These are phyloP conservation scores for Trichoderma aggressivum DNA, from an alignment of 2,329 filamentous ascomycete species.

Conservation along the genomic window DNA sequence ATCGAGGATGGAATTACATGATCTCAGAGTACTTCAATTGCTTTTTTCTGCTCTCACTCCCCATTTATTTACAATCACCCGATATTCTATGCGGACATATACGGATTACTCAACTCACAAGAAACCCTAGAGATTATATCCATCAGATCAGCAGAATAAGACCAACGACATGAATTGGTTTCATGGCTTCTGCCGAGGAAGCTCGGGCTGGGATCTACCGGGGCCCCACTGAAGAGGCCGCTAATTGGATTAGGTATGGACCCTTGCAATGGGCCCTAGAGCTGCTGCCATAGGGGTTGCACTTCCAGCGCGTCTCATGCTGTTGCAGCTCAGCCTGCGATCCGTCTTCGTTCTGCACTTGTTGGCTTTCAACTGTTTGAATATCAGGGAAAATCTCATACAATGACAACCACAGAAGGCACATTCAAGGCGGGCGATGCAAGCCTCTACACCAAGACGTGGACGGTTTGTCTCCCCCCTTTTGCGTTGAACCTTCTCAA, in stretches of 20 bases:
- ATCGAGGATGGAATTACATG: background rate
- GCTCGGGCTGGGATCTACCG: background rate
- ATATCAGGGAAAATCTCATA: background rate
- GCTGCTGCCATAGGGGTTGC: background rate
- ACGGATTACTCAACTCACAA: background rate
- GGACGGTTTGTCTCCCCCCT: conserved; percentile 46
- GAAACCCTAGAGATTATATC: background rate
- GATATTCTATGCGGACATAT: no score
- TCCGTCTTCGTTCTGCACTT: background rate
- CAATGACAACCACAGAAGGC: conserved; percentile 47
- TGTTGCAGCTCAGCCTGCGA: background rate
- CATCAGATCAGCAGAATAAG: background rate
- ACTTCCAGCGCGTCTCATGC: background rate
- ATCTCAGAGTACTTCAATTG: background rate
- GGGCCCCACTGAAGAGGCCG: background rate
- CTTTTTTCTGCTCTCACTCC: background rate
- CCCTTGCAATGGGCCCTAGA: background rate
- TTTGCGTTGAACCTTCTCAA: background rate
- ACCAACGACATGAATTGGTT: background rate
- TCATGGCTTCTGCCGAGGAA: background rate
- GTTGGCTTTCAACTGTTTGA: background rate
- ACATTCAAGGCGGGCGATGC: conserved; percentile 44
- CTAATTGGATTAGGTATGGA: background rate
- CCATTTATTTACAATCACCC: background rate
- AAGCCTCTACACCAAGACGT: conserved; percentile 55